Evolutionary conservation across 148 eudicot genomes (phyloP), one percentile per base, ranked within the genome.

Genomic region (Cornus kousa): DNA sequence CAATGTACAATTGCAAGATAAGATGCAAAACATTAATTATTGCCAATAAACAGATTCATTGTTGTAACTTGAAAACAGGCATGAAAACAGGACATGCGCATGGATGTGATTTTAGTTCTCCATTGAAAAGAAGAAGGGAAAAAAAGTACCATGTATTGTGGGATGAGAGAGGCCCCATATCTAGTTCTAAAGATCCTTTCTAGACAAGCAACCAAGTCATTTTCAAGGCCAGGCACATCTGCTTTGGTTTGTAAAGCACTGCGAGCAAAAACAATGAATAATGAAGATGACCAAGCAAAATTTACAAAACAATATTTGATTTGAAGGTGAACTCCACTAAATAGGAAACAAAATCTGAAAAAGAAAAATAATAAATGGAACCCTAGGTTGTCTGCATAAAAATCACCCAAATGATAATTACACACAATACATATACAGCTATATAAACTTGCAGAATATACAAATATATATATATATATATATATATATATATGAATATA

Each of bases 101-200:
- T 2, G 17, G 50, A 68, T 3, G 4, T 28, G 39, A 32, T 32
- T 32, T 40, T 53, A 79, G 17, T 39, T 69, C 13, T 19, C 9
- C 65, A 46, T 35, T 64, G 75, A 74, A 69, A n/a, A 37, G 64
- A 16, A 69, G 83, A 35, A 16, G 28, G 16, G 8, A 3, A 55
- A 3, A 16, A 14, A 60, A 14, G 3, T 79, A 95, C 98, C 98
- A 95, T 93, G 81, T 83, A 91, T 35, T 91, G 91, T 17, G 98
- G 94, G 74, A 95, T 85, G 81, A 95, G 97, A 46, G 97, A 93
- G 31, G 93, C 90, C 22, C 97, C 98, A 83, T 91, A 91, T 71
- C 82, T 90, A 2, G 97, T 87, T 83, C 67, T 83, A 82, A 95
- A 95, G 60, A 95, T 72, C 88, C 87, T 89, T 78, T 93, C 97